Percentiles rank a stretch among this genome's conserved stretches.
These are phyloP conservation scores for Sclerotinia nivalis DNA, from an alignment of 2,329 filamentous ascomycete species.

Conservation along the genomic window DNA sequence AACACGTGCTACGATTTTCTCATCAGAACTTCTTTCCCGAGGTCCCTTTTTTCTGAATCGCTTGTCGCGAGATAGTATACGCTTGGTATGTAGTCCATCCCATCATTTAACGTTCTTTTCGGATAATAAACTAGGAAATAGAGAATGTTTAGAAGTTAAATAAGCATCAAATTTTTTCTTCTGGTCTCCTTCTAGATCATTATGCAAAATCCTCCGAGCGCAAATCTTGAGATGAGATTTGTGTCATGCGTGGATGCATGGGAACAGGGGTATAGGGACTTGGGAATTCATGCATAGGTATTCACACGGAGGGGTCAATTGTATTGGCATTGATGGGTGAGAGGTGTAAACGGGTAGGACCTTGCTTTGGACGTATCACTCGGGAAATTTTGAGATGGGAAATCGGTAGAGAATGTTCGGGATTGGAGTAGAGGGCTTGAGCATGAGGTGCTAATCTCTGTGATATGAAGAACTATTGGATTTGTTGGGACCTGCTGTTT, in stretches of 20 bases:
- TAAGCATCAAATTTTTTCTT: background rate
- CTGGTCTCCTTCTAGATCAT: slow-evolving; percentile 6
- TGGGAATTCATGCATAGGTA: slow-evolving; percentile 16
- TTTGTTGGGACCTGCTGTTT: background rate
- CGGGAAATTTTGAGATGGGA: background rate
- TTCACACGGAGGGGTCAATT: background rate
- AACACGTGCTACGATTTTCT: background rate
- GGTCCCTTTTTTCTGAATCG: background rate
- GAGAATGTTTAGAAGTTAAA: background rate
- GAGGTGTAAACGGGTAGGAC: background rate
- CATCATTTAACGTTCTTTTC: background rate
- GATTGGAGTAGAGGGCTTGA: background rate
- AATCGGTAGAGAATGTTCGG: background rate
- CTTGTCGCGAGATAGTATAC: background rate
- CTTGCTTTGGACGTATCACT: slow-evolving; percentile 9
- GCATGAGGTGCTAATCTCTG: slow-evolving; percentile 21
- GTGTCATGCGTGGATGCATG: slow-evolving; percentile 15
- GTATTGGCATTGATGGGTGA: slow-evolving; percentile 13
- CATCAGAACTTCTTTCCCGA: background rate
- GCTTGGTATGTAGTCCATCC: background rate
- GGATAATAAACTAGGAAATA: background rate
- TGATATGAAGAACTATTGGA: slow-evolving; percentile 1
- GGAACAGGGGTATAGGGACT: slow-evolving; percentile 7
- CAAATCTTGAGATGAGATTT: slow-evolving; percentile 11
- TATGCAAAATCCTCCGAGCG: slow-evolving; percentile 8